These are phyloP conservation scores for Trametes coccinea DNA, from an alignment of 768 basidiomycete species.

Conservation along the genomic window DNA sequence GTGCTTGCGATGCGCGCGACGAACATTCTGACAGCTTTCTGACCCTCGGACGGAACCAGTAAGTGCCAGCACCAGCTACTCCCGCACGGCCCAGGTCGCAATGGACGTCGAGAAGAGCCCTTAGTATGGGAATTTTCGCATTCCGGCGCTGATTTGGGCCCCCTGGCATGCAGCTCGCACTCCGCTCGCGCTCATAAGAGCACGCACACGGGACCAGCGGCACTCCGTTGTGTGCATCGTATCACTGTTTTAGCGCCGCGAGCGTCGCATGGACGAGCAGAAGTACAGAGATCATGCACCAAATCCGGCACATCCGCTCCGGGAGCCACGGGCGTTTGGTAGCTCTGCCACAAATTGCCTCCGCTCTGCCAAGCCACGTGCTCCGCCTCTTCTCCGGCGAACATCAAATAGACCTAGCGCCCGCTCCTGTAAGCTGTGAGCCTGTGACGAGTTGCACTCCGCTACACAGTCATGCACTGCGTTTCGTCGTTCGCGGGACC, in stretches of 20 bases:
- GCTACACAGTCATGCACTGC: not conserved
- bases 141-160: constrained; percentile 5
- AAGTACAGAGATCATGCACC: not conserved
- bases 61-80: not conserved
- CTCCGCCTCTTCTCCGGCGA: not conserved
- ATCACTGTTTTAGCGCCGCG: not conserved
- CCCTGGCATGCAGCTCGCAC: not conserved
- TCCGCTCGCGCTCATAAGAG: not conserved
- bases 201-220: not conserved
- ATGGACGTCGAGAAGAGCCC: not conserved
- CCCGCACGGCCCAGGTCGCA: not conserved
- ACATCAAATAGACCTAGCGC: constrained; percentile 14
- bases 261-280: not conserved
- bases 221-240: too few relatives aligned
- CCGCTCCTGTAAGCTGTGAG: not conserved
- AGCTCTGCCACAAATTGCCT: too few relatives aligned
- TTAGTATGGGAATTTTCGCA: constrained; percentile 4
- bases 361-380: not conserved
- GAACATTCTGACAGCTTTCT: not conserved
- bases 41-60: not conserved
- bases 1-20: not conserved
- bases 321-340: not conserved
- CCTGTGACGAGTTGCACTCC: too few relatives aligned
- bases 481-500: not conserved
- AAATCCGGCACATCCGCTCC: not conserved